Percentiles rank a stretch among this genome's conserved stretches.
Evolutionary conservation across 495 filamentous ascomycete genomes (phyloP).

Genomic region (Lasiosphaeria ovina): DNA sequence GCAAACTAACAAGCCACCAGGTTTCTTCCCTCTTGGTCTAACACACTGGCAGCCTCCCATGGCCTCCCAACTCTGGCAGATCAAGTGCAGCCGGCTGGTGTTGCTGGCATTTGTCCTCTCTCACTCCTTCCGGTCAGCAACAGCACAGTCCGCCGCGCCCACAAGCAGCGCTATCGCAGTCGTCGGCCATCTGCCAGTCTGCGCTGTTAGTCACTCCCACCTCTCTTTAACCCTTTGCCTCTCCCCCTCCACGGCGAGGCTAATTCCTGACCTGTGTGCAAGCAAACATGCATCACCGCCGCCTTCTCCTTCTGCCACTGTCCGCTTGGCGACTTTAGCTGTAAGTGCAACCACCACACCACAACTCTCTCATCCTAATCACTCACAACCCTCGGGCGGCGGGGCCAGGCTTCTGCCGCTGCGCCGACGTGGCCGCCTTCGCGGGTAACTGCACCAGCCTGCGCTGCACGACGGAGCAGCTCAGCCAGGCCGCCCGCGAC

Average conservation of each 20-base stretch:
- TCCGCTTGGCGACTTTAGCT: not conserved
- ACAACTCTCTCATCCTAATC: not conserved
- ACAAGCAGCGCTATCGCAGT: not conserved
- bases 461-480: not conserved
- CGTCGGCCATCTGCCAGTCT: not conserved
- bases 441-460: not conserved
- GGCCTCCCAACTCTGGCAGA: not conserved
- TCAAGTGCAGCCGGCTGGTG: not conserved
- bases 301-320: slow-evolving; percentile 1
- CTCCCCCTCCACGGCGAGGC: not conserved
- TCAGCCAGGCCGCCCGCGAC: not conserved
- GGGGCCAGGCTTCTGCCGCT: not conserved
- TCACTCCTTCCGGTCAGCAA: not conserved
- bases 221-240: not conserved
- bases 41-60: not conserved
- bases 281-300: slow-evolving; percentile 5
- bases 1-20: too few species aligned
- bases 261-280: not conserved
- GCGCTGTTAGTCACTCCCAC: not conserved
- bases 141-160: not conserved
- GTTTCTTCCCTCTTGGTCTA: too few species aligned
- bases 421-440: not conserved
- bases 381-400: not conserved
- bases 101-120: not conserved
- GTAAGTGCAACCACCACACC: not conserved